Evolutionary conservation across 495 filamentous ascomycete genomes (phyloP).

Genomic region (Paragyromitra xinjiangensis): DNA sequence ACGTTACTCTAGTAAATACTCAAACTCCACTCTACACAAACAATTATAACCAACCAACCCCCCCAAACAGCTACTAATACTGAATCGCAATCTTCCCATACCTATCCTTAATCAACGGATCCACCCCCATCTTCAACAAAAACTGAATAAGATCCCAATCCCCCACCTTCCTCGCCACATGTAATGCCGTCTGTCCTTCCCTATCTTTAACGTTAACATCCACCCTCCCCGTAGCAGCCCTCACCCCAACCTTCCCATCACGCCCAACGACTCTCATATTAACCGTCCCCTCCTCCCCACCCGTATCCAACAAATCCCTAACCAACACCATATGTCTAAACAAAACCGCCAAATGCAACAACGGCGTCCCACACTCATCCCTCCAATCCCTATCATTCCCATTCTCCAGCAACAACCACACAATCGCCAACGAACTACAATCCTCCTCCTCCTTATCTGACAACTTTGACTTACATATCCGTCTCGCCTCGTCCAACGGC

Average conservation of each 20-base stretch:
- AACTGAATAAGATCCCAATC: background rate
- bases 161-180: background rate
- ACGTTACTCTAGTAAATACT: too few relatives aligned
- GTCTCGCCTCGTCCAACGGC: background rate
- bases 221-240: background rate
- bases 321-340: background rate
- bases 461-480: background rate
- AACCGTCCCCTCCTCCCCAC: background rate
- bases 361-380: background rate
- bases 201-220: background rate
- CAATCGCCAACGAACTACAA: background rate
- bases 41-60: too few relatives aligned
- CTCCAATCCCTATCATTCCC: background rate
- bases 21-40: too few relatives aligned
- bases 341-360: conserved; percentile 5
- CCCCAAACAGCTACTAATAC: too few relatives aligned
- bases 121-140: background rate
- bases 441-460: background rate
- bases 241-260: background rate
- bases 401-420: conserved; percentile 12
- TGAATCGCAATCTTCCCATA: background rate
- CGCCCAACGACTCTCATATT: background rate
- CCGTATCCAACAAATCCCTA: conserved; percentile 5
- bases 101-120: background rate
- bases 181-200: background rate